Evolutionary conservation across 306 rosid genomes (phyloP).

Genomic region (Quercus cerris): DNA sequence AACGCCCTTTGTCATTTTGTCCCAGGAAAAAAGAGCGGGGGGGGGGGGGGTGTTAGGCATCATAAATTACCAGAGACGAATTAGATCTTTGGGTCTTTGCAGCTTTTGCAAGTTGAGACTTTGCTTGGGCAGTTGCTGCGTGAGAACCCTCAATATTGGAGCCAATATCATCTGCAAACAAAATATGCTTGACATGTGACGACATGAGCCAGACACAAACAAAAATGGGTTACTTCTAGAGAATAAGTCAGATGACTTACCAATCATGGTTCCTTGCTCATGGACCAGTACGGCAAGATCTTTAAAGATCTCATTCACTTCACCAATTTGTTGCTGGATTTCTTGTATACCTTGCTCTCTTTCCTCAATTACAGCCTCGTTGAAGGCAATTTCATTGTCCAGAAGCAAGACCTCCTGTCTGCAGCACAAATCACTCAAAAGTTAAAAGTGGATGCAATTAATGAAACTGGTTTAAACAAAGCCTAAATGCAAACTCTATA

Average conservation of each 20-base stretch:
- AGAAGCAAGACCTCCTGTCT: constrained; percentile 86
- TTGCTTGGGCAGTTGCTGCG: constrained; percentile 72
- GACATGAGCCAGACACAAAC: constrained; percentile 13
- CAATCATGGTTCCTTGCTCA: constrained; percentile 92
- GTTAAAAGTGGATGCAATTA: constrained; percentile 19
- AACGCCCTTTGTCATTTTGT: background rate
- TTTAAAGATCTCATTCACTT: constrained; percentile 92
- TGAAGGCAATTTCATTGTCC: constrained; percentile 86
- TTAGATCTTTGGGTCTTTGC: constrained; percentile 84
- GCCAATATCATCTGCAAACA: constrained; percentile 72
- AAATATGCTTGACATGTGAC: constrained; percentile 23
- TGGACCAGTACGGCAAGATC: constrained; percentile 94
- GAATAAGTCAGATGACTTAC: constrained; percentile 29
- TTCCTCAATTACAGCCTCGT: constrained; percentile 96
- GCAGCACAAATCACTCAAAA: constrained; percentile 32
- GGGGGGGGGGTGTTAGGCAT: too few species aligned
- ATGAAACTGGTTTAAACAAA: constrained; percentile 1
- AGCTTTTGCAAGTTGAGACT: constrained; percentile 75
- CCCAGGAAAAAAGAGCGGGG: background rate
- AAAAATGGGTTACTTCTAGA: background rate
- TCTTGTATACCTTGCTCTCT: constrained; percentile 98
- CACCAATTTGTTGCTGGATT: constrained; percentile 93
- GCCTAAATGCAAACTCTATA: background rate
- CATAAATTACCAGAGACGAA: constrained; percentile 76
- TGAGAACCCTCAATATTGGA: constrained; percentile 79